Evolutionary conservation across 2,329 filamentous ascomycete genomes (phyloP), one percentile per base, ranked within the genome.

Genomic region (Fusarium clavum): DNA sequence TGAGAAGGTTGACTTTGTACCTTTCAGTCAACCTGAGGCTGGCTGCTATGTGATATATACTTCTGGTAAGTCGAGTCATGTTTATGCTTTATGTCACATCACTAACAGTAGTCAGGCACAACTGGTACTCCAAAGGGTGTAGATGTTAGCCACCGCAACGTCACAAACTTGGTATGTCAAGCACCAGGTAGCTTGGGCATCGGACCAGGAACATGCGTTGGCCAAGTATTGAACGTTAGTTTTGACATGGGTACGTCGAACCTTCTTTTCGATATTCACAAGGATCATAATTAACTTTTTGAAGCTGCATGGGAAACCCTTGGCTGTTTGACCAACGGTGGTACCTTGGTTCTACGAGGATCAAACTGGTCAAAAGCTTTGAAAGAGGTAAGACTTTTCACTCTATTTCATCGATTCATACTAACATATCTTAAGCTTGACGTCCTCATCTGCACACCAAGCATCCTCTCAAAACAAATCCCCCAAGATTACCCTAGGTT

Each of bases 61-160:
- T 30, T 88, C 86, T 41, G 84, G 84, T 81, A 68, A 53, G 74
- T 56, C 13, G 1, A 25, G 4, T 4, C 7, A 30, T 25, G 3
- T 16, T 22, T 18, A 10, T 32, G 5, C 4, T n/a, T 7, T 8
- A 4, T 2, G 16, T 6, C 3, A 16, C 6, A 4, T 4, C 8
- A 7, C 60, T 65, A 12, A 65, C 10, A 24, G 8, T 20, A 13
- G 5, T 4, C 44, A 81, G 80, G 80, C 24, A 89, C 86, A 16
- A 89, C 87, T 0, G 87, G 87, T 2, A 83, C 81, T 24, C 87
- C 87, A 9, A 89, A 89, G 69, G 87, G 87, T 6, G 86, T 89
- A 5, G 85, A 89, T 72, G 83, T 89, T 14, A 83, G 82, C 18
- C 88, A 90, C 61, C 75, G 77, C 24, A 86, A 87, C 62, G 85